Conservation (phyloP, 306 rosid species). For the Citrullus mucosospermus region DNA sequence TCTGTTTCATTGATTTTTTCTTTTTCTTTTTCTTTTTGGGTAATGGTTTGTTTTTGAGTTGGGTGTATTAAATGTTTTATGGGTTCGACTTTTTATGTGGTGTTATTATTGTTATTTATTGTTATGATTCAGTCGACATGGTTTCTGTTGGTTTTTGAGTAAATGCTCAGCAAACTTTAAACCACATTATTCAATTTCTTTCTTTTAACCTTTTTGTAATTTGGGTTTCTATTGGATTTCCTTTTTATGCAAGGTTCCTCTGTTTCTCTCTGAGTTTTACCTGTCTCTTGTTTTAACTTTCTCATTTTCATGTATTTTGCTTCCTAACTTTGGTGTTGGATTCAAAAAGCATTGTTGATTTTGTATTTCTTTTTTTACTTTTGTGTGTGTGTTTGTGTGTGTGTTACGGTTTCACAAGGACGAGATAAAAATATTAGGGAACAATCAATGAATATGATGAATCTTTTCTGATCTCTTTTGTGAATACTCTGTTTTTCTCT, state of each 20-base stretch:
- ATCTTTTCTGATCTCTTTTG: background rate
- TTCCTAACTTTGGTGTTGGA: background rate
- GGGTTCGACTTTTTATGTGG: conserved; percentile 20
- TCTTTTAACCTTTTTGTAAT: background rate
- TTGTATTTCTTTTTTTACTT: background rate
- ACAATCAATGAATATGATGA: background rate
- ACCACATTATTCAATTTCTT: conserved; percentile 10
- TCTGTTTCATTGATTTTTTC: conserved; percentile 36
- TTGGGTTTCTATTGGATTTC: background rate
- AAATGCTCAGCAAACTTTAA: conserved; percentile 29
- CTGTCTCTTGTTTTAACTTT: background rate
- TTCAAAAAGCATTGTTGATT: background rate
- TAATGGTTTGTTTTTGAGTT: background rate
- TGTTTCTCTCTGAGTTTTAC: background rate
- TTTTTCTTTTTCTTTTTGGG: background rate
- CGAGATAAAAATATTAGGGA: background rate
- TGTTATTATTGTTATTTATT: conserved; percentile 7
- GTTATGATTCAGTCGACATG: conserved; percentile 15
- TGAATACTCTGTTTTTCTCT: background rate
- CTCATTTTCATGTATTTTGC: background rate
- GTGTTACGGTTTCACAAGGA: background rate
- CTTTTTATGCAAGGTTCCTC: background rate
- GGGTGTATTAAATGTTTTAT: background rate
- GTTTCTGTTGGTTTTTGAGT: conserved; percentile 19
- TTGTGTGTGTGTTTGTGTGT: background rate